Percentiles rank a stretch among this genome's conserved stretches.
Conservation (phyloP, 345 rosid species). For the Camelina hispida region DNA sequence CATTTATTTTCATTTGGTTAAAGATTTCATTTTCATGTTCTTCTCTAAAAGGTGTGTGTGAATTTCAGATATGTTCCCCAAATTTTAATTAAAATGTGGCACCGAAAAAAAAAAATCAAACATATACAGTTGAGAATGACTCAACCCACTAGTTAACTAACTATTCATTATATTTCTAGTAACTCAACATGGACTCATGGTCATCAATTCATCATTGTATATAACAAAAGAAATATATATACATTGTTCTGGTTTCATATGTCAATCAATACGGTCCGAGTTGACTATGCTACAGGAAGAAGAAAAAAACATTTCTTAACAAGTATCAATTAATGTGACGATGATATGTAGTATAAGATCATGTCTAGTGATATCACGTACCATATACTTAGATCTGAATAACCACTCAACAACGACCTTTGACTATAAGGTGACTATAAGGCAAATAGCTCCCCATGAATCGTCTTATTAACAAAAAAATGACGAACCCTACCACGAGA, state of each 20-base stretch:
- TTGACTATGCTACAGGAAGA: slow-evolving; percentile 43
- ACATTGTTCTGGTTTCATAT: slow-evolving; percentile 4
- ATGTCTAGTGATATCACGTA: slow-evolving; percentile 18
- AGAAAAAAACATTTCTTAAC: neutral
- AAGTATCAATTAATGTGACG: slow-evolving; percentile 31
- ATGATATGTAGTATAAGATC: slow-evolving; percentile 26
- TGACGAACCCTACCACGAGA: slow-evolving; percentile 40
- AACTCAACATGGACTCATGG: slow-evolving; percentile 25
- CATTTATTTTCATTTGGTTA: neutral
- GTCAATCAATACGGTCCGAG: slow-evolving; percentile 10
- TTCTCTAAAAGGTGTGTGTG: neutral
- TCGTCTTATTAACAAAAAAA: slow-evolving; percentile 4
- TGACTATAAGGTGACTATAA: slow-evolving; percentile 32
- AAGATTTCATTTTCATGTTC: slow-evolving; percentile 13
- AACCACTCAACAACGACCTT: slow-evolving; percentile 33
- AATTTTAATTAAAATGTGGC: slow-evolving; percentile 5
- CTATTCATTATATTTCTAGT: slow-evolving; percentile 24
- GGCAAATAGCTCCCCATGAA: slow-evolving; percentile 11
- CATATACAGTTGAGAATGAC: slow-evolving; percentile 22
- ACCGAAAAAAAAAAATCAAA: slow-evolving; percentile 4
- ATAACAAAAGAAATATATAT: neutral
- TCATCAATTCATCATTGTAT: slow-evolving; percentile 6
- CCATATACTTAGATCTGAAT: slow-evolving; percentile 10
- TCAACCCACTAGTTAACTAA: slow-evolving; percentile 22
- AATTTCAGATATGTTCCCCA: slow-evolving; percentile 1